Base-by-base conservation (phyloP, 1,139 yeast species). In the Taiozyma onychis region DNA sequence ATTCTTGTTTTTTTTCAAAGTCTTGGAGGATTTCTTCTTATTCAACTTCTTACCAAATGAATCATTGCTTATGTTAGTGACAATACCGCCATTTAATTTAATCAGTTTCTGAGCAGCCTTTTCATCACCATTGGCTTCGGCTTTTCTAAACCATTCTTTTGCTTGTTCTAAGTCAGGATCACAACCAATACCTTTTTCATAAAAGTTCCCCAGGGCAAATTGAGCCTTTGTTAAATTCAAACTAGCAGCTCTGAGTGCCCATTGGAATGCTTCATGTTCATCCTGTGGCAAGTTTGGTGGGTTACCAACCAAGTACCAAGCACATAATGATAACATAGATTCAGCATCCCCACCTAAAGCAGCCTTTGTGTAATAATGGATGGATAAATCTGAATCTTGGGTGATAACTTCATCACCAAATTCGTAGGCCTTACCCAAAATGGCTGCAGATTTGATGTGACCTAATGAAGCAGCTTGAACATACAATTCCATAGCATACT, bases 281-380 rank as follows among this genome's bases (percentile, higher is more conserved):
- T 91, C 95, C 56, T 81, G 80, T 16, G 84, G 85, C 57, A 93
- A 75, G 53, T 83, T 82, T 21, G 93, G 91, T 42, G 87, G 93
- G 43, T 88, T 85, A 1, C 99, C 99, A 35, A 89, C 86, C 66
- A 91, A 75, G 66, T 90, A 93, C 98, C 98, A 93, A 3, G 97
- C 97, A 67, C 97, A 90, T 75, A 93, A 76, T 3, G 96, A 91
- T 61, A 91, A 74, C 96, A 91, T 93, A 16, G 96, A 85, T 48
- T 80, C 83, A 2, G 96, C 80, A 66, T 93, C 96, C 6, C 97
- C 97, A 2, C 86, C 85, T 44, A 85, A 68, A 0, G 98, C 97
- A 0, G 96, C 96, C 58, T 87, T 84, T 0, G 97, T 90, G 66
- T 89, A 93, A 66, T 91, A 93, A 66, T 93, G 97, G 46, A 93